Evolutionary conservation across 768 basidiomycete genomes (phyloP), one percentile per base, ranked within the genome.

Genomic region (Dictyophora rubrovolvata): DNA sequence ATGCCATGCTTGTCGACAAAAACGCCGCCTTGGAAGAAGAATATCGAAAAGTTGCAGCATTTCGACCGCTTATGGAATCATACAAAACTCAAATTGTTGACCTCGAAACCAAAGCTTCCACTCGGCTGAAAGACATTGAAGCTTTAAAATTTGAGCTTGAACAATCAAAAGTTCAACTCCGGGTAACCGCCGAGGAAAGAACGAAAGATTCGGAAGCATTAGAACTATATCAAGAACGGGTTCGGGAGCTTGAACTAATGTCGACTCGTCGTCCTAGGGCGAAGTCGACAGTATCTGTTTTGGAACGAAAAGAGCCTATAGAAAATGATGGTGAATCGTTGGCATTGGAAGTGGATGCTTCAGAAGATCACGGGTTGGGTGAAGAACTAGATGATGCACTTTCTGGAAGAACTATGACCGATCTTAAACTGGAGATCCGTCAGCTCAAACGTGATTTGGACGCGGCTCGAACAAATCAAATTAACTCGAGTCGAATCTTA

Each of bases 11-110:
- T 5, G 86, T 97, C 18, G 90, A 96, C 75, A 88, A 85, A 70
- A 93, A 94, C 65, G 87, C 90, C 0, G 80, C 87, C 1, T 72
- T 97, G n/a, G 93, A 97, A 69, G 91, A 93, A 62, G 93, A 97
- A 67, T 89, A 88, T 66, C 82, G 84, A 69, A 92, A 92, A 66
- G 84, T 93, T 11, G 81, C 87, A 1, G 83, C 86, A 1, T 89
- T 89, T 74, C 92, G 87, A 69, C 88, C 88, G 4, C 77, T 95
- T 46, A 86, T 93, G 81, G 95, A 97, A 62, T 89, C 85, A 0
- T 95, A 96, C 75, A 94, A 91, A 70, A 79, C 74, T 52, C 92
- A 94, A 65, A 87, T 96, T 56, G 75, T 81, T 17, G 84, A 89
- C 18, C 78, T 95, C 18, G 94, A 96, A 68, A 66, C 77, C 21